Evolutionary conservation across 768 basidiomycete species (phyloP), one percentile per base, ranked within the genome.

Genomic region (Suillus alpinus): DNA sequence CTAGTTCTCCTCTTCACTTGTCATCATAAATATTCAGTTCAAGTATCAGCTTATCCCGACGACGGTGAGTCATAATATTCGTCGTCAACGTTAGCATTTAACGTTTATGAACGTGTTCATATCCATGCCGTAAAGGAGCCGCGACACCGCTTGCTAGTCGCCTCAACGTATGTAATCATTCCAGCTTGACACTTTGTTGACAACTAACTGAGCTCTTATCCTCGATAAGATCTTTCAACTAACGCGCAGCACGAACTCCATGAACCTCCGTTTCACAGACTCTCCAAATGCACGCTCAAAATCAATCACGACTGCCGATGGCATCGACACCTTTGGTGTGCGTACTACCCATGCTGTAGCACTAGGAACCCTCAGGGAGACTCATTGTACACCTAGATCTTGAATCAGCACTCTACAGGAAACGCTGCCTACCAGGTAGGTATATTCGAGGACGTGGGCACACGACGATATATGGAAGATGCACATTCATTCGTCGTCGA

Each of bases 401-500:
- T 81, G 66, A 78, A 77, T 66, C 80, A 90, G 60, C 90, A 93
- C 71, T 88, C 92, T 18, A 74, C 79, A 56, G 80, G 86, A 59
- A 86, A 88, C 65, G 72, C 81, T 2, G 79, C 84, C 6, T 94
- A 86, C 74, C 80, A 86, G 58, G 82, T 81, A 56, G 80, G 79
- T 29, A 83, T 89, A 10, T 79, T 87, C 39, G 94, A 96, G 67
- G 94, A 97, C 76, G 94, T 88, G 75, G 93, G 95, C 51, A 83
- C 89, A 58, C 81, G 97, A 63, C 81, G 96, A 64, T 92, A 90
- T 55, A 98, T 98, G 97, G 97, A 98, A 75, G 97, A 98, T 72
- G 86, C 94, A 7, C 95, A 98, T 73, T 94, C 94, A 26, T 97
- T 98, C 69, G 87, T 98, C 61, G 91, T 95, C 63, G 95, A 98